Base-by-base conservation (phyloP, 441 rosid species). In the Francoa sonchifolia region DNA sequence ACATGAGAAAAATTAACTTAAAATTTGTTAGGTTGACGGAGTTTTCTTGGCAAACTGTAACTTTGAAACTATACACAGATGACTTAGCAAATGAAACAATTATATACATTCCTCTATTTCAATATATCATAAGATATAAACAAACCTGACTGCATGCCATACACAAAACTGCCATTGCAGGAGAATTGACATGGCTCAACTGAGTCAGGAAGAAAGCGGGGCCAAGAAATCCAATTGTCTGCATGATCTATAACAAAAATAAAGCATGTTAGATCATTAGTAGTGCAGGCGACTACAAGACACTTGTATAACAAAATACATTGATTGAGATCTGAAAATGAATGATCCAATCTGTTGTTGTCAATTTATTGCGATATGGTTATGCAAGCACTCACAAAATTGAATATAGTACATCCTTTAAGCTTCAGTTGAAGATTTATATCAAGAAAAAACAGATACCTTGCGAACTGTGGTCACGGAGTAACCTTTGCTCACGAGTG, bases 181-280 rank as follows among this genome's bases (percentile, higher is more conserved):
- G 95, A 69, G 95, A 76, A 55, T 84, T 45, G 33, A 88, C 48
- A 55, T 88, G 94, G 75, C 87, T 83, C 72, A 88, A 58, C 65
- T 88, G 97, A 46, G 95, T 88, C 42, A 88, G 67, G 58, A 88
- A 88, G 74, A 88, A 88, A 28, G 97, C 94, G 50, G 94, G 95
- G 48, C 95, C 97, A 29, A 88, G 82, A 72, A 88, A 88, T 58
- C 97, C 97, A 55, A 84, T 65, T 42, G 94, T 47, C 81, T 84
- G 97, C 95, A 88, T 88, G 44, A 88, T 75, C 97, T 88, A 79
- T 39, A 32, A 43, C 10, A 19, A 14, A 33, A 7, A n/a, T n/a
- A n/a, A n/a, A n/a, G n/a, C n/a, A n/a, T n/a, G n/a, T n/a, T n/a
- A n/a, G n/a, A n/a, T n/a, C n/a, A n/a, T n/a, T n/a, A n/a, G n/a